Percentiles rank a stretch among this genome's conserved stretches.
Conservation (phyloP, 2,329 filamentous ascomycete species). For the Cytospora schulzeri region DNA sequence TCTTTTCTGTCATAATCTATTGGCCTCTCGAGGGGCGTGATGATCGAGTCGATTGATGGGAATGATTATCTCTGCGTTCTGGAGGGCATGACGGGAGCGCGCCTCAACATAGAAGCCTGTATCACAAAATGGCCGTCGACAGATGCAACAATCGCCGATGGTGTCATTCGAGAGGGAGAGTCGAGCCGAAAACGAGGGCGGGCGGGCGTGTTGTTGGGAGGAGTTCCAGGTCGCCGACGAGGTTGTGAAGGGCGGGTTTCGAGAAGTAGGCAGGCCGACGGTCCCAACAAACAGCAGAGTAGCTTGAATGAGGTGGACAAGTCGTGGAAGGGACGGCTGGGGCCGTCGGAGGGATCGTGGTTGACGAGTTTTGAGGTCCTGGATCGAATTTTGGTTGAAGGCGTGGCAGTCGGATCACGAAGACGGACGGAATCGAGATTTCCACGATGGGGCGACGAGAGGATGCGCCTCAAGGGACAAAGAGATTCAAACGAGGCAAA, state of each 20-base stretch:
- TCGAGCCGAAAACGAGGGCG: constrained; percentile 10
- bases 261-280: constrained; percentile 13
- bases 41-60: constrained; percentile 42
- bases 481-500: constrained; percentile 32
- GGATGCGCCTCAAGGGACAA: constrained; percentile 37
- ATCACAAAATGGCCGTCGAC: constrained; percentile 27
- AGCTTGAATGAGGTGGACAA: constrained; percentile 2
- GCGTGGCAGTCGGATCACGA: constrained; percentile 29
- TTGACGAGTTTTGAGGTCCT: constrained; percentile 1
- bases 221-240: constrained; percentile 21
- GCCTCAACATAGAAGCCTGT: constrained; percentile 39
- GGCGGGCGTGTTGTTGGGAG: constrained; percentile 8
- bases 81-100: constrained; percentile 62
- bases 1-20: constrained; percentile 66
- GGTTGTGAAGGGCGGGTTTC: not conserved
- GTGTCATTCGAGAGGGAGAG: constrained; percentile 17
- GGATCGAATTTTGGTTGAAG: constrained; percentile 28
- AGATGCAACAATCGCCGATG: constrained; percentile 25
- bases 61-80: constrained; percentile 53
- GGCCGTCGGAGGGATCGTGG: constrained; percentile 9
- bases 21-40: constrained; percentile 46
- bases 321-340: constrained; percentile 1
- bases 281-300: constrained; percentile 2
- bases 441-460: constrained; percentile 31
- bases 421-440: constrained; percentile 29